A percentile compares a stretch with the other conserved stretches of the same genome.
Evolutionary conservation across 2,329 filamentous ascomycete species (phyloP).

Genomic region (Zymoseptoria tritici): DNA sequence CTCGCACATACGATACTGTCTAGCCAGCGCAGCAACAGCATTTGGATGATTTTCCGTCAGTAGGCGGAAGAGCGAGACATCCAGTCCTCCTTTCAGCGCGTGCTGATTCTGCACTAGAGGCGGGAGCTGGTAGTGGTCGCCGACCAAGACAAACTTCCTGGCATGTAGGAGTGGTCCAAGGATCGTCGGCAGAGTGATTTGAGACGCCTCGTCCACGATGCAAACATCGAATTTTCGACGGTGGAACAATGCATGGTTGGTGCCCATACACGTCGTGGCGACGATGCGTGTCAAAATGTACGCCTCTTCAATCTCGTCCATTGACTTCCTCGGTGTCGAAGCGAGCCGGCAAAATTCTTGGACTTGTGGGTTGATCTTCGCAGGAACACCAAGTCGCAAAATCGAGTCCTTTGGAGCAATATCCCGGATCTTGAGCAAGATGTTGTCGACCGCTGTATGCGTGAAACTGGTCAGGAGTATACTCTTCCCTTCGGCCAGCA

Average conservation of each 20-base stretch:
- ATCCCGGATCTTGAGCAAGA: constrained; percentile 79
- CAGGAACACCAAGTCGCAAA: constrained; percentile 73
- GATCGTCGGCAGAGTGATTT: constrained; percentile 93
- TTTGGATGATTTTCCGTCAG: constrained; percentile 81
- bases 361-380: constrained; percentile 84
- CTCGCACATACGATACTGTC: constrained; percentile 97
- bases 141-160: constrained; percentile 85
- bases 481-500: constrained; percentile 83
- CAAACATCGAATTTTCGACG: constrained; percentile 94
- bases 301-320: constrained; percentile 74
- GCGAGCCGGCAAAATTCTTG: constrained; percentile 77
- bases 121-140: constrained; percentile 92
- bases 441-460: constrained; percentile 96
- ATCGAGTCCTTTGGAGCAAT: constrained; percentile 52
- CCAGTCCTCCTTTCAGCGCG: constrained; percentile 75
- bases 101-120: constrained; percentile 90
- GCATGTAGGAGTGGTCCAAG: constrained; percentile 91
- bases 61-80: constrained; percentile 88
- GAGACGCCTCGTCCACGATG: constrained; percentile 95
- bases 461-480: constrained; percentile 93
- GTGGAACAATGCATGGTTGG: constrained; percentile 81
- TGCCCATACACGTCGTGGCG: constrained; percentile 87
- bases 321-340: constrained; percentile 61
- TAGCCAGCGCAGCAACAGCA: constrained; percentile 83
- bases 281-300: constrained; percentile 86